A percentile compares a stretch with the other conserved stretches of the same genome.
These are phyloP conservation scores for Saccharomyces hybrid DNA, from an alignment of 1,139 yeast genomes.

Conservation along the genomic window DNA sequence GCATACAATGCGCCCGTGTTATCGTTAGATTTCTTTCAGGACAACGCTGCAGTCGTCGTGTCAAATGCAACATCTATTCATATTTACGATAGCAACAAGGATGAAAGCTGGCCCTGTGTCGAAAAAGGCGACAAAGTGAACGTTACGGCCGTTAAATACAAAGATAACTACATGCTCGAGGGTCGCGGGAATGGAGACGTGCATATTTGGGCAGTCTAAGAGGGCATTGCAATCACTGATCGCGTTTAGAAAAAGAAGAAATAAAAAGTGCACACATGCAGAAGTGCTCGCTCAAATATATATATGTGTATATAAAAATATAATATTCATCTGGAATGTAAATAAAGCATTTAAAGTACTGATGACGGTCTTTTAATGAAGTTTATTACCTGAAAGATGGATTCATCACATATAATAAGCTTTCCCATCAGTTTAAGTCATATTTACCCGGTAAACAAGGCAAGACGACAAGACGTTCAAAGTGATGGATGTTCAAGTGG, in stretches of 20 bases:
- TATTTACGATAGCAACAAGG: slow-evolving; percentile 48
- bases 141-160: slow-evolving; percentile 38
- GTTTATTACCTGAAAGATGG: too few relatives aligned
- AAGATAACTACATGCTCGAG: slow-evolving; percentile 56
- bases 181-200: slow-evolving; percentile 53
- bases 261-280: not conserved
- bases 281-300: not conserved
- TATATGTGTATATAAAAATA: not conserved
- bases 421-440: too few relatives aligned
- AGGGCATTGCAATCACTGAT: not conserved
- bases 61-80: slow-evolving; percentile 44
- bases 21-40: slow-evolving; percentile 43
- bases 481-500: not conserved
- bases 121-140: slow-evolving; percentile 31
- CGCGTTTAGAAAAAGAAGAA: not conserved
- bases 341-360: not conserved
- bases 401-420: too few relatives aligned
- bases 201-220: slow-evolving; percentile 50
- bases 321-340: not conserved
- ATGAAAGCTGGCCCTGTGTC: slow-evolving; percentile 47
- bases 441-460: not conserved
- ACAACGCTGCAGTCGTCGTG: slow-evolving; percentile 41
- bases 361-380: not conserved
- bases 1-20: slow-evolving; percentile 48
- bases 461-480: not conserved